A percentile compares a stretch with the other conserved stretches of the same genome.
Evolutionary conservation across 2,329 filamentous ascomycete species (phyloP).

Genomic region (Arthrocladium fulminans): DNA sequence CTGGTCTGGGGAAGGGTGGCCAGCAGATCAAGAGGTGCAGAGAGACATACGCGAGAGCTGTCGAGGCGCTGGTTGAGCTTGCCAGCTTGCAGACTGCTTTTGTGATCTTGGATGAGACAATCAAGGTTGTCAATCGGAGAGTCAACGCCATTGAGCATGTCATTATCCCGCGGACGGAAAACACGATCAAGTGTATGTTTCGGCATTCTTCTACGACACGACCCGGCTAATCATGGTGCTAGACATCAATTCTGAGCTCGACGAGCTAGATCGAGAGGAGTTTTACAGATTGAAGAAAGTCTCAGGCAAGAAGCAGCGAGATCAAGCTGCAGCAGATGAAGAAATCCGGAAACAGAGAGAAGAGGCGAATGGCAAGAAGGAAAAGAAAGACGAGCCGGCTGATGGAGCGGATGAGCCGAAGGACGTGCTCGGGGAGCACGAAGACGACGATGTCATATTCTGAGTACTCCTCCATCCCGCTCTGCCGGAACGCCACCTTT

Average conservation of each 20-base stretch:
- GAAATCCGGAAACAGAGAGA: constrained; percentile 49
- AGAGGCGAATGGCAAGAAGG: constrained; percentile 29
- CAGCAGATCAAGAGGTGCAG: constrained; percentile 92
- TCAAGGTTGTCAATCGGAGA: constrained; percentile 97
- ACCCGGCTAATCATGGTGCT: constrained; percentile 14
- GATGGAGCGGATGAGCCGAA: constrained; percentile 33
- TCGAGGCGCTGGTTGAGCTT: constrained; percentile 65
- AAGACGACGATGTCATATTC: constrained; percentile 83
- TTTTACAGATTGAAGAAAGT: constrained; percentile 98
- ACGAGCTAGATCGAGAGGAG: constrained; percentile 94
- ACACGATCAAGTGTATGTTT: constrained; percentile 86
- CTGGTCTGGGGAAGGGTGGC: constrained; percentile 89
- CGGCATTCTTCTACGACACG: constrained; percentile 1
- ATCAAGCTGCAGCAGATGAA: constrained; percentile 61
- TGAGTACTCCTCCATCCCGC: constrained; percentile 38
- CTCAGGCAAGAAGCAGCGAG: constrained; percentile 72
- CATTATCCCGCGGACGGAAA: constrained; percentile 95
- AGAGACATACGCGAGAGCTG: constrained; percentile 90
- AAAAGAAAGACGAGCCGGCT: constrained; percentile 21
- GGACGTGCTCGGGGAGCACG: constrained; percentile 65
- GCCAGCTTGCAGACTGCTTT: constrained; percentile 64
- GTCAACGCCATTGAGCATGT: constrained; percentile 80
- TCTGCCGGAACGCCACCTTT: background rate
- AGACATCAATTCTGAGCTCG: constrained; percentile 96
- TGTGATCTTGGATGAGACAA: constrained; percentile 95